phyloP scores from a whole-genome alignment of 164 flowering plant species.

The Houttuynia cordata region DNA sequence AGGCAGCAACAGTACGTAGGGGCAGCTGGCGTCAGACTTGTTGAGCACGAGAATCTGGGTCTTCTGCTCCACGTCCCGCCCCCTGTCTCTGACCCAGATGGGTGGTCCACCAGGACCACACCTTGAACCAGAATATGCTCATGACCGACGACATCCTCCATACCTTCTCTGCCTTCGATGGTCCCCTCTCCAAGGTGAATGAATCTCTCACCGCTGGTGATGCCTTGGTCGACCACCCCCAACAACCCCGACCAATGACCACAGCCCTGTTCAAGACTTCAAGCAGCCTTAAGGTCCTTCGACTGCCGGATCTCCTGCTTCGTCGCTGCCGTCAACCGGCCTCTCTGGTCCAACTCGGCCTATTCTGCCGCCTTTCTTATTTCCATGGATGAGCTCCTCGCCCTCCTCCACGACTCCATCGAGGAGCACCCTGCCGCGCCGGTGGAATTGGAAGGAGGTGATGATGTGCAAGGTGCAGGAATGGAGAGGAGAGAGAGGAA shows the following conservation, averaged over 20 bases:
- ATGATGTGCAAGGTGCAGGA: too few species aligned
- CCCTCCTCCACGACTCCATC: constrained; percentile 41
- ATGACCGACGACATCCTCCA: constrained; percentile 91
- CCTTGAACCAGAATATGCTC: constrained; percentile 87
- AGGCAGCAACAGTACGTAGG: constrained; percentile 66
- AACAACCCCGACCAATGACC: constrained; percentile 14
- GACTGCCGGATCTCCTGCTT: constrained; percentile 59
- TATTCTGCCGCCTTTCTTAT: constrained; percentile 63
- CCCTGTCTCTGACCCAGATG: constrained; percentile 68
- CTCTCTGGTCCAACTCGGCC: constrained; percentile 71
- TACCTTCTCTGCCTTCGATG: constrained; percentile 80
- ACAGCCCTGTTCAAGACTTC: constrained; percentile 28
- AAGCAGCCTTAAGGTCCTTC: constrained; percentile 36
- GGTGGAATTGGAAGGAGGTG: too few species aligned
- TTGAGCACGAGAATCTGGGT: constrained; percentile 72
- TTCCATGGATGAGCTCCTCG: constrained; percentile 52
- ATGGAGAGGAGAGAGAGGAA: too few species aligned
- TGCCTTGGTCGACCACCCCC: background rate
- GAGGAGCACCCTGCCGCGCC: constrained; percentile 37
- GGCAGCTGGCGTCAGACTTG: constrained; percentile 34
- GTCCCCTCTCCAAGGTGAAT: constrained; percentile 58
- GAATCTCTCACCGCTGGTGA: constrained; percentile 21
- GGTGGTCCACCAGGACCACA: constrained; percentile 99
- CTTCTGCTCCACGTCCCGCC: constrained; percentile 62
- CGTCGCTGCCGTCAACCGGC: constrained; percentile 37